Evolutionary conservation across 2,329 filamentous ascomycete species (phyloP), one percentile per base, ranked within the genome.

Genomic region (Monilinia aucupariae): DNA sequence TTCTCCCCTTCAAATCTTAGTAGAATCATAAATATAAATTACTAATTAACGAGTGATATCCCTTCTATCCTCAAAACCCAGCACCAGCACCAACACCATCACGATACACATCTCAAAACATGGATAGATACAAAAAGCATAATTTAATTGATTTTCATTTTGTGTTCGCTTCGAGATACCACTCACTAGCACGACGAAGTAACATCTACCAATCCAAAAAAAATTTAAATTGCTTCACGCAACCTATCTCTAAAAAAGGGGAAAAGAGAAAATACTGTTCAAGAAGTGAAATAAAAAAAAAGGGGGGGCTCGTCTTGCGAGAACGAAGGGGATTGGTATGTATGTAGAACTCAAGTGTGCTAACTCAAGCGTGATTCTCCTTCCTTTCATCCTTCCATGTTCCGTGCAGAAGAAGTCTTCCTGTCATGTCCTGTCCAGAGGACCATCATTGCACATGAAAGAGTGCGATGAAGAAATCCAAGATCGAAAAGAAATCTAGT

Each of bases 291-390:
- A 20, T 22, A 30, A 56, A 45, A 30, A 30, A 30, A 6, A 6
- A 6, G 27, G 27, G 27, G 30, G 41, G 54, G 54, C 54, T 56
- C 54, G 54, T 12, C 54, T 56, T 25, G 54, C 41, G 41, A 56
- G 54, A 56, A 56, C 7, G 54, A 56, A 56, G 30, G 47, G 41
- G 34, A 22, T 41, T 41, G 45, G 45, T 39, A 39, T 41, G n/a
- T 27, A 27, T 30, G 32, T 22, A 22, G 34, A 43, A 8, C 39
- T n/a, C n/a, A n/a, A n/a, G n/a, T 30, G 27, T 30, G 27, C 6
- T 3, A 30, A 30, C 27, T 30, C 6, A 6, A 30, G 27, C 6
- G 27, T 30, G 27, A 30, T 30, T 30, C 27, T 34, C 54, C 54
- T 34, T 22, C 30, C 30, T 34, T 51, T 6, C 48, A n/a, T 50